These are phyloP conservation scores for Botryosphaeria agaves DNA, from an alignment of 2,329 filamentous ascomycete genomes.

Conservation along the genomic window DNA sequence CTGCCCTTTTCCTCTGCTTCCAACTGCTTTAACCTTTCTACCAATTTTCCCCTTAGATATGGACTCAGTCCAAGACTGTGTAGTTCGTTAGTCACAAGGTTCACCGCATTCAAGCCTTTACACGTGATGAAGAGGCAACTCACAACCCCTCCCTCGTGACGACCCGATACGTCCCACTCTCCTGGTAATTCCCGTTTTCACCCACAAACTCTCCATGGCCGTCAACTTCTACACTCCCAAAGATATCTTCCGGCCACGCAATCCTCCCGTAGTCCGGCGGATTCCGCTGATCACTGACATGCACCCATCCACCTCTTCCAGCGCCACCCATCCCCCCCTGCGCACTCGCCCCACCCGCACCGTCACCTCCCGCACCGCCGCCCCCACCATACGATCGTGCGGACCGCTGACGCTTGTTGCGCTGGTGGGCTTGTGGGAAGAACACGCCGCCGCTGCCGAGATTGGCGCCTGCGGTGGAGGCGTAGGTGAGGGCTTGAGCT, in stretches of 20 bases:
- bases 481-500: conserved; percentile 41
- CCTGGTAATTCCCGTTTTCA: conserved; percentile 38
- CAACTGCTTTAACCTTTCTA: conserved; percentile 14
- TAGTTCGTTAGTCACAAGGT: conserved; percentile 2
- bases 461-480: conserved; percentile 37
- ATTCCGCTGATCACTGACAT: conserved; percentile 41
- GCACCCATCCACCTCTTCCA: conserved; percentile 43
- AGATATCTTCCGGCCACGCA: conserved; percentile 48
- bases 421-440: conserved; percentile 19
- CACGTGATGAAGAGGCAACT: conserved; percentile 10
- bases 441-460: conserved; percentile 33
- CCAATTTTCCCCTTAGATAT: conserved; percentile 14
- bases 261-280: conserved; percentile 48
- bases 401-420: conserved; percentile 6
- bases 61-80: conserved; percentile 13
- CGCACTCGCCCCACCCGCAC: conserved; percentile 37
- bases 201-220: conserved; percentile 38
- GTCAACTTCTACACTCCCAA: conserved; percentile 47
- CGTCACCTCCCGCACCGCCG: conserved; percentile 25
- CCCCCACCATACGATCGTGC: conserved; percentile 14
- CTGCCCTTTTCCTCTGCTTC: conserved; percentile 6
- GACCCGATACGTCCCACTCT: conserved; percentile 43
- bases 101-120: no score
- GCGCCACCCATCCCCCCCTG: conserved; percentile 41
- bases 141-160: conserved; percentile 42